Conservation (phyloP, 768 basidiomycete species). For the Lactifluus rugatus region DNA sequence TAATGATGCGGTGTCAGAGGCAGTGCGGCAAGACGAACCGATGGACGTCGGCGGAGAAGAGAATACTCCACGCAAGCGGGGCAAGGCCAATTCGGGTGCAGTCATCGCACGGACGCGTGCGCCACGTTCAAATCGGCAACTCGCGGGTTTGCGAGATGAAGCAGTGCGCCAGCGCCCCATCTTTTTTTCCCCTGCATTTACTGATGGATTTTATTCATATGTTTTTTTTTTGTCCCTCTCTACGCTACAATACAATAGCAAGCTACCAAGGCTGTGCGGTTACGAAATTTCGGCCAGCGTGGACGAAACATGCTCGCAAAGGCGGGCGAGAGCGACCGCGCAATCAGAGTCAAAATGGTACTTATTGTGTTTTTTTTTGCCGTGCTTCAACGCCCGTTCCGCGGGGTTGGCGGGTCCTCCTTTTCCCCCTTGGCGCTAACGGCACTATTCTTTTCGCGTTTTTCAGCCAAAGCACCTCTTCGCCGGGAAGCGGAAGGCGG, state of each 20-base stretch:
- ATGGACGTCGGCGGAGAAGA: conserved; percentile 33
- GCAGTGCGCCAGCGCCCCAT: no score
- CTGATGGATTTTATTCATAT: neutral
- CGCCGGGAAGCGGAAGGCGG: conserved; percentile 73
- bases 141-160: conserved; percentile 72
- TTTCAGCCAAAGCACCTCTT: conserved; percentile 77
- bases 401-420: no score
- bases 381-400: neutral
- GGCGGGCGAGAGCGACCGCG: conserved; percentile 84
- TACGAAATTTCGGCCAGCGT: conserved; percentile 82
- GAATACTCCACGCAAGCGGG: conserved; percentile 46
- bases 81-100: conserved; percentile 52
- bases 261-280: conserved; percentile 65
- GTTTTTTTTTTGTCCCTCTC: no score
- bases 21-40: conserved; percentile 28
- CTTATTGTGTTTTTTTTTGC: conserved; percentile 19
- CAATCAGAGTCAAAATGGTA: conserved; percentile 78
- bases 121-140: conserved; percentile 62
- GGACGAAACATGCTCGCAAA: conserved; percentile 80
- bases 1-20: conserved; percentile 30
- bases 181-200: neutral
- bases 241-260: conserved; percentile 39
- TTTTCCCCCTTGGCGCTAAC: neutral
- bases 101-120: conserved; percentile 40
- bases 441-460: neutral